Conservation (phyloP, 2,329 filamentous ascomycete species). For the Colletotrichum graminicola region DNA sequence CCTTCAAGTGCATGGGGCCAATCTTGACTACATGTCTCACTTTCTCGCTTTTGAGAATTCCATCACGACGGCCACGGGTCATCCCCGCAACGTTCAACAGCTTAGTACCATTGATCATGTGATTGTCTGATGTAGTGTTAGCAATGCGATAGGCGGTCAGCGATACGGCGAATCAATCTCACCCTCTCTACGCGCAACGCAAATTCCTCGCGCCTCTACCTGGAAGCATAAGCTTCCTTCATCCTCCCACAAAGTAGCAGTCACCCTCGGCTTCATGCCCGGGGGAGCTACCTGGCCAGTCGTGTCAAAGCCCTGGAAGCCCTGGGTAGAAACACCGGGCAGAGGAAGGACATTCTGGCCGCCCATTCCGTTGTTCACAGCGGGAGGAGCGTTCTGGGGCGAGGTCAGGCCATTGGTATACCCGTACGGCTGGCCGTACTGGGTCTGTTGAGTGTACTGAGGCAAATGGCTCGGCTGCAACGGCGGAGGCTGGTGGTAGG, state of each 20-base stretch:
- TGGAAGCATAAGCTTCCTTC: conserved; percentile 98
- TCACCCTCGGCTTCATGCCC: conserved; percentile 96
- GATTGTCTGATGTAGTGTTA: conserved; percentile 76
- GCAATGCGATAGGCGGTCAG: neutral
- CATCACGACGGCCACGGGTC: conserved; percentile 94
- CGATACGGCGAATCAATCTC: conserved; percentile 46
- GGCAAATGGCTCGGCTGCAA: conserved; percentile 76
- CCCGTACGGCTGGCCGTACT: conserved; percentile 74
- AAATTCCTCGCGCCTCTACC: conserved; percentile 95
- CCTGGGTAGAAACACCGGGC: conserved; percentile 68
- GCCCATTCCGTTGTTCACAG: conserved; percentile 78
- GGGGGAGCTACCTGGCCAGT: conserved; percentile 94
- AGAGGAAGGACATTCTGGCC: conserved; percentile 75
- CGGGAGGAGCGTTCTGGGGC: conserved; percentile 76
- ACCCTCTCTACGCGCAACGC: conserved; percentile 95
- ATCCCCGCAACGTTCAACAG: conserved; percentile 97
- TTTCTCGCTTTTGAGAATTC: conserved; percentile 98
- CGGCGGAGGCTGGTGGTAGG: conserved; percentile 82
- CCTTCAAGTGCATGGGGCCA: conserved; percentile 98
- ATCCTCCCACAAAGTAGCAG: conserved; percentile 97
- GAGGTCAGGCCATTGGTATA: conserved; percentile 85
- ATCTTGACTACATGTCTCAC: conserved; percentile 98
- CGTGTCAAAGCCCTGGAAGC: conserved; percentile 77
- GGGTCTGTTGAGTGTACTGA: conserved; percentile 74
- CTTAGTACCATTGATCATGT: conserved; percentile 99